Conservation (phyloP, 768 basidiomycete genomes). For the Boletus huronensis region DNA sequence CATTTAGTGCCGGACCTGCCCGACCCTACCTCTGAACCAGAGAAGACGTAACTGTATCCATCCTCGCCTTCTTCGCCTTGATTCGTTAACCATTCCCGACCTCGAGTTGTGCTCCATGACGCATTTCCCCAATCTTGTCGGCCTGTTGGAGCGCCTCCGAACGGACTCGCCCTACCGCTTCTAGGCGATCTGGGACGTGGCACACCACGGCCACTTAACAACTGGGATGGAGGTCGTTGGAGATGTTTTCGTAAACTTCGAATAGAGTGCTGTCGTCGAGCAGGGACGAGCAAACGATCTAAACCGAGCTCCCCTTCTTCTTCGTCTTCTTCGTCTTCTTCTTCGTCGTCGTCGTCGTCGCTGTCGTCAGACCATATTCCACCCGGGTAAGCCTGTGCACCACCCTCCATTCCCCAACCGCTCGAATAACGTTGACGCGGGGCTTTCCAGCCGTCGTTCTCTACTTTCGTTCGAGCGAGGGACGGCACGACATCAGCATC, state of each 20-base stretch:
- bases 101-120: conserved; percentile 20
- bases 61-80: conserved; percentile 31
- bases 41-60: conserved; percentile 22
- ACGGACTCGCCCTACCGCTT: conserved; percentile 19
- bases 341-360: conserved; percentile 34
- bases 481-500: conserved; percentile 48
- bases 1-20: conserved; percentile 25
- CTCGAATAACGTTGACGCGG: conserved; percentile 33
- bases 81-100: conserved; percentile 26
- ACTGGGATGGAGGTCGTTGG: conserved; percentile 21
- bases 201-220: conserved; percentile 12
- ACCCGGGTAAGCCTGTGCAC: conserved; percentile 12
- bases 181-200: conserved; percentile 13
- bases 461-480: conserved; percentile 56
- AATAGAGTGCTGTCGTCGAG: conserved; percentile 73
- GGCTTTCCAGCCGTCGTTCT: conserved; percentile 53
- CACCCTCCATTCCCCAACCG: conserved; percentile 30
- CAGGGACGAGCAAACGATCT: conserved; percentile 62
- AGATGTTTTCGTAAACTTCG: conserved; percentile 67
- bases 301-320: conserved; percentile 61
- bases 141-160: conserved; percentile 2
- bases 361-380: conserved; percentile 22
- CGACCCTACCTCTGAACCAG: conserved; percentile 15
- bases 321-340: conserved; percentile 38
- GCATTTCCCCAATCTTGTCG: conserved; percentile 17